Evolutionary conservation across 1,284 basidiomycete species (phyloP).

Genomic region (Leccinum holopus): DNA sequence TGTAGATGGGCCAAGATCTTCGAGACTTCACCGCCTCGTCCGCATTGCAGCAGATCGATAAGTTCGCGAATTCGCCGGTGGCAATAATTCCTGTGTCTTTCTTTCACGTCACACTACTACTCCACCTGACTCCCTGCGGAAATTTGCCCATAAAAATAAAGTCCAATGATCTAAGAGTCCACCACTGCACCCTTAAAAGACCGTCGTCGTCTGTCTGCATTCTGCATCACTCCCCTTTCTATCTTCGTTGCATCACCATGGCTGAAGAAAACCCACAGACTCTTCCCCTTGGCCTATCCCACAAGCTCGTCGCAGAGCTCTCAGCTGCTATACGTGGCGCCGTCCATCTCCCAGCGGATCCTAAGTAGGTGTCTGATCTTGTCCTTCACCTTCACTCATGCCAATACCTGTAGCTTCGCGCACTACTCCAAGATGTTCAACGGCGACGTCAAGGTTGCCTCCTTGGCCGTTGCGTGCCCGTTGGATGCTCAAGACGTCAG

Average conservation of each 20-base stretch:
- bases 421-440: conserved; percentile 73
- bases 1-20: neutral
- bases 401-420: conserved; percentile 48
- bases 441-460: conserved; percentile 62
- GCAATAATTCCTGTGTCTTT: neutral
- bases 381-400: neutral
- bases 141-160: neutral
- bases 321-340: conserved; percentile 46
- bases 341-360: conserved; percentile 44
- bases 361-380: conserved; percentile 38
- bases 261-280: neutral
- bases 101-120: neutral
- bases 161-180: neutral
- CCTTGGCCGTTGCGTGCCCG: conserved; percentile 66
- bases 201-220: neutral
- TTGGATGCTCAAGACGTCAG: conserved; percentile 73
- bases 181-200: conserved; percentile 19
- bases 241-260: conserved; percentile 17
- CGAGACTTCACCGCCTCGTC: neutral
- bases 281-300: conserved; percentile 9
- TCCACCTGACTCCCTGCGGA: neutral
- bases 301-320: conserved; percentile 37
- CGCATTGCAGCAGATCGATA: neutral
- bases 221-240: conserved; percentile 8
- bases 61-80: neutral